phyloP scores from a whole-genome alignment of 169 alveolate genomes.

The Plasmodium vinckei region DNA sequence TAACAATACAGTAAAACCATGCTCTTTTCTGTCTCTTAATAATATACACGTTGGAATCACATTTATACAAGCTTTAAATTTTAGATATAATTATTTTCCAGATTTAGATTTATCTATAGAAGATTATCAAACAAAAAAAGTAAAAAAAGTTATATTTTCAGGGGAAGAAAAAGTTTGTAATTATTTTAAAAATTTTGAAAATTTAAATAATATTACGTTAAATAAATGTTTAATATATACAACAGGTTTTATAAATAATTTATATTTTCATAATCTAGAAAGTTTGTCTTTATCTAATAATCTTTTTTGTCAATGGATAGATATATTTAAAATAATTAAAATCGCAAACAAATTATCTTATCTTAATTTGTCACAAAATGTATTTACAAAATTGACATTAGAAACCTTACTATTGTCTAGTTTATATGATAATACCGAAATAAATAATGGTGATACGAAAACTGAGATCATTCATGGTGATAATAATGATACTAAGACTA shows the following conservation, averaged over 20 bases:
- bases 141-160: constrained; percentile 43
- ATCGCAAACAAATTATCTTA: constrained; percentile 51
- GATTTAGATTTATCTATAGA: constrained; percentile 56
- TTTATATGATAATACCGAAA: neutral
- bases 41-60: constrained; percentile 70
- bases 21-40: constrained; percentile 58
- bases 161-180: constrained; percentile 51
- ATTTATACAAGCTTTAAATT: constrained; percentile 47
- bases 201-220: constrained; percentile 44
- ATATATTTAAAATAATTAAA: constrained; percentile 46
- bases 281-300: constrained; percentile 62
- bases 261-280: constrained; percentile 19
- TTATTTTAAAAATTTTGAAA: constrained; percentile 38
- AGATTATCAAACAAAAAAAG: constrained; percentile 66
- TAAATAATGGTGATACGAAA: neutral
- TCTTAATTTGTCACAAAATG: constrained; percentile 54
- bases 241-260: constrained; percentile 14
- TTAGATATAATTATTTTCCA: constrained; percentile 49
- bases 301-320: constrained; percentile 47
- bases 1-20: neutral
- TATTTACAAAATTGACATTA: constrained; percentile 13
- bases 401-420: constrained; percentile 1
- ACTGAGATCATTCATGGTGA: neutral
- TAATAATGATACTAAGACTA: neutral
- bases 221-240: constrained; percentile 55